phyloP scores from a whole-genome alignment of 352 stramenopile genomes.

The Nothophytophthora sp. region DNA sequence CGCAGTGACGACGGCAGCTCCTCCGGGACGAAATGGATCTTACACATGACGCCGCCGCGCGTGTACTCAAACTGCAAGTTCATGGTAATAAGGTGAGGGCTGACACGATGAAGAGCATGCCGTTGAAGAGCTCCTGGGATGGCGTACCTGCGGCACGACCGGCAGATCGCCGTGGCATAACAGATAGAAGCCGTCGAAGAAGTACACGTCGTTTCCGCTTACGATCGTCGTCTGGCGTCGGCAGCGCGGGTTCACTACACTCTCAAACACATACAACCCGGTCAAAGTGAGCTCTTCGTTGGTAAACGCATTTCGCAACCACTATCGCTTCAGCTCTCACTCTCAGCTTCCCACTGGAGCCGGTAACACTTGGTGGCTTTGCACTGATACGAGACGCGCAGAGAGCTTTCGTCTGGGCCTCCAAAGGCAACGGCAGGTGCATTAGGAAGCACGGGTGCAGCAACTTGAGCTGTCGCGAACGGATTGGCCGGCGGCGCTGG shows the following conservation, averaged over 20 bases:
- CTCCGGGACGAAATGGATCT: conserved; percentile 66
- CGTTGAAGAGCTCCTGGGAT: neutral
- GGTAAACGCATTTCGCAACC: too few relatives aligned
- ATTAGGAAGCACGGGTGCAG: conserved; percentile 1
- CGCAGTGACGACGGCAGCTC: conserved; percentile 55
- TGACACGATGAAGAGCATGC: neutral
- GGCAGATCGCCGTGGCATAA: conserved; percentile 64
- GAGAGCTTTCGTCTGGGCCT: conserved; percentile 36
- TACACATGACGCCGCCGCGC: conserved; percentile 76
- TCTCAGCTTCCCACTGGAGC: conserved; percentile 80
- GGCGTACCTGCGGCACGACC: conserved; percentile 56
- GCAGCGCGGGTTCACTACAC: conserved; percentile 85
- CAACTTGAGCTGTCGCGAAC: neutral
- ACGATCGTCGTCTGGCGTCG: conserved; percentile 70
- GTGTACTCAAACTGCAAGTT: conserved; percentile 87
- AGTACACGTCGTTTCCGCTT: conserved; percentile 58
- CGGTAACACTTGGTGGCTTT: conserved; percentile 67
- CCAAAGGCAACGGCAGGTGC: conserved; percentile 6
- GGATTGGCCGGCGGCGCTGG: conserved; percentile 1
- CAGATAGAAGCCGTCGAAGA: conserved; percentile 89
- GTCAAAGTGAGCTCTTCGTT: too few relatives aligned
- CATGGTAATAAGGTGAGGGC: too few relatives aligned
- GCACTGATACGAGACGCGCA: conserved; percentile 69
- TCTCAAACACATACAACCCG: too few relatives aligned
- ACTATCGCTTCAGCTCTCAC: conserved; percentile 27